phyloP scores from a whole-genome alignment of 331 rosid genomes.

The Rhamnella rubrinervis region DNA sequence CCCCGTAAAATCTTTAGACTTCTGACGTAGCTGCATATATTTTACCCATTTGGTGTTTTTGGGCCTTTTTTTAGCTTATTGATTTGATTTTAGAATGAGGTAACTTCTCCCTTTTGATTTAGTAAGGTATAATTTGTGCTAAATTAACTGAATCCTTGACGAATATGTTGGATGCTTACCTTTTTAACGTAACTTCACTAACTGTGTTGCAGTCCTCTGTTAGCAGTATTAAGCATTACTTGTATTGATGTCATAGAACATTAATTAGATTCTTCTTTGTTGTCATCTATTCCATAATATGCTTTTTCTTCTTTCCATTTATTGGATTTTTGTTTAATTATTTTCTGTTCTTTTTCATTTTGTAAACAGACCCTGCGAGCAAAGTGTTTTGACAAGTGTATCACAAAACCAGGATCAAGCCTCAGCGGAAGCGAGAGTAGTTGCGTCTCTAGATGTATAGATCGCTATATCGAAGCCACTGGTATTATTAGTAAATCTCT shows the following conservation, averaged over 20 bases:
- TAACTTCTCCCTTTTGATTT: too few species aligned
- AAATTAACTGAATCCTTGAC: too few species aligned
- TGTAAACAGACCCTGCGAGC: conserved; percentile 65
- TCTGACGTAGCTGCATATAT: too few species aligned
- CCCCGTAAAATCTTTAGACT: too few species aligned
- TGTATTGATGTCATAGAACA: too few species aligned
- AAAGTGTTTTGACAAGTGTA: conserved; percentile 89
- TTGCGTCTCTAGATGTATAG: conserved; percentile 88
- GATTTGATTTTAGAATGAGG: too few species aligned
- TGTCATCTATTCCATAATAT: not conserved
- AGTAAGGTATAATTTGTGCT: too few species aligned
- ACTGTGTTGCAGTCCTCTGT: too few species aligned
- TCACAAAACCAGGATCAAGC: conserved; percentile 92
- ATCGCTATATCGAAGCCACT: conserved; percentile 95
- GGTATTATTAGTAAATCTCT: conserved; percentile 79
- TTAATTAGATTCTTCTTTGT: not conserved
- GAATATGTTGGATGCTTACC: not conserved
- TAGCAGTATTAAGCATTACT: too few species aligned
- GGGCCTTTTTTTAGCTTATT: too few species aligned
- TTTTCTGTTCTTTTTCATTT: conserved; percentile 10
- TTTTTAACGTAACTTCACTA: too few species aligned
- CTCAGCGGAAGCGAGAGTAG: conserved; percentile 83
- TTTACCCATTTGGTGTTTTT: too few species aligned
- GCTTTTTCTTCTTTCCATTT: not conserved
- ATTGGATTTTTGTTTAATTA: not conserved